Base-by-base conservation (phyloP, 768 basidiomycete genomes). In the Dentipellis fragilis region DNA sequence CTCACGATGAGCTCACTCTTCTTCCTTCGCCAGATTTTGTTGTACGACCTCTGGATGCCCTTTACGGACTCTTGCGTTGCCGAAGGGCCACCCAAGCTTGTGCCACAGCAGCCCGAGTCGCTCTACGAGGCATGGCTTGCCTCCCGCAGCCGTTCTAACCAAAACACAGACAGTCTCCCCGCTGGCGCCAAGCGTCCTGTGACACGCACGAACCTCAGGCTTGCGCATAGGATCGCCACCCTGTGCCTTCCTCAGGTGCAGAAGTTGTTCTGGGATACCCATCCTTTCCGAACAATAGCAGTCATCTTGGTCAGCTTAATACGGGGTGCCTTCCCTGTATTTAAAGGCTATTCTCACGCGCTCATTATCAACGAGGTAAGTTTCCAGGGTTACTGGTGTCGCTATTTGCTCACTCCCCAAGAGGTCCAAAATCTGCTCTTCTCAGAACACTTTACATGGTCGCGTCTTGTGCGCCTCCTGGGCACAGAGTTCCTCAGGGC, bases 261-360 rank as follows among this genome's bases (percentile, higher is more conserved):
- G 62, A 65, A 73, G 54, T 62, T 67, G 5, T 58, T 80, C 17
- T 79, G 77, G 75, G 66, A 66, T 51, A 69, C 85, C 36, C 85
- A 90, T 62, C 89, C 87, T 36, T 61, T 82, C 49, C 78, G 87
- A 57, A 83, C 85, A 19, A 72, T 78, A n/a, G 71, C 87, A 54
- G 84, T 91, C 81, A 71, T 90, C 67, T 55, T 76, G 57, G 71
- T 89, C 61, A 86, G 89, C 67, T 69, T 90, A 52, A 62, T 84
- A 56, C 80, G 87, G 61, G 89, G 87, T 58, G 71, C 85, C 57
- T 82, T 90, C 65, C 89, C 89, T 37, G 89, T 88, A 10, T 85
- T 87, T 68, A 80, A 87, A 70, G 85, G 87, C 58, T 91, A 89
- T 73, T 89, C 89, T 9, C 89, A 91, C 71, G 88, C 88, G 54